Evolutionary conservation across 2,329 filamentous ascomycete genomes (phyloP).

Genomic region (Ascochyta lentis): DNA sequence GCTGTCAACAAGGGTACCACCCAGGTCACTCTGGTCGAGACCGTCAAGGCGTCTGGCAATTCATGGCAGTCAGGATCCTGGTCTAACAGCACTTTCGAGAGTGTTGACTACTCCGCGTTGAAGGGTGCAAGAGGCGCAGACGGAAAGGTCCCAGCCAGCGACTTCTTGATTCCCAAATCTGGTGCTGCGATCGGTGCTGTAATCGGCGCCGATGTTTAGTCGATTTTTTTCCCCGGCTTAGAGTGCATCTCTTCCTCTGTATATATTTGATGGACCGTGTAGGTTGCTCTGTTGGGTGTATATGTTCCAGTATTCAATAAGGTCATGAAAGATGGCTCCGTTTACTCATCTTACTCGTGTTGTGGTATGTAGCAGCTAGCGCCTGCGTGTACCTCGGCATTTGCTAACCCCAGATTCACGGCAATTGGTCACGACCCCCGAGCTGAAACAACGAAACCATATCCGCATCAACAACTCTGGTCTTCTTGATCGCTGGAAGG

Average conservation of each 20-base stretch:
- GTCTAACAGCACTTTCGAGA: slow-evolving; percentile 51
- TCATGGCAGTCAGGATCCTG: slow-evolving; percentile 53
- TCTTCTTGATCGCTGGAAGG: no score
- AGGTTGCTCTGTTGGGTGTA: neutral
- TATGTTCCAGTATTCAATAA: neutral
- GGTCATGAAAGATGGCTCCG: neutral
- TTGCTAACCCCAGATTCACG: slow-evolving; percentile 28
- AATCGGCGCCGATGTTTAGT: slow-evolving; percentile 27
- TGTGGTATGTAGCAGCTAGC: neutral
- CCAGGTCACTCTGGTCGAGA: slow-evolving; percentile 22
- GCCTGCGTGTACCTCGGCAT: slow-evolving; percentile 32
- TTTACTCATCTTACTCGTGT: neutral
- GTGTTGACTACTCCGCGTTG: slow-evolving; percentile 42
- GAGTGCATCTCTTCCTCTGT: neutral
- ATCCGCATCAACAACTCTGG: neutral
- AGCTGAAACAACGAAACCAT: neutral
- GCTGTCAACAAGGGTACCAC: slow-evolving; percentile 37
- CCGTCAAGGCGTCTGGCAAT: slow-evolving; percentile 46
- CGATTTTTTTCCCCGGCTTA: no score
- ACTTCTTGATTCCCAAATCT: slow-evolving; percentile 51
- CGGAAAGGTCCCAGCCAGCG: slow-evolving; percentile 51
- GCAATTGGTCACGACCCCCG: slow-evolving; percentile 32
- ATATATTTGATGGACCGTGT: neutral
- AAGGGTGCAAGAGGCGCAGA: slow-evolving; percentile 48
- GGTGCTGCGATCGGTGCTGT: slow-evolving; percentile 52